phyloP scores from a whole-genome alignment of 1,284 basidiomycete species.

The Marasmius oreades region DNA sequence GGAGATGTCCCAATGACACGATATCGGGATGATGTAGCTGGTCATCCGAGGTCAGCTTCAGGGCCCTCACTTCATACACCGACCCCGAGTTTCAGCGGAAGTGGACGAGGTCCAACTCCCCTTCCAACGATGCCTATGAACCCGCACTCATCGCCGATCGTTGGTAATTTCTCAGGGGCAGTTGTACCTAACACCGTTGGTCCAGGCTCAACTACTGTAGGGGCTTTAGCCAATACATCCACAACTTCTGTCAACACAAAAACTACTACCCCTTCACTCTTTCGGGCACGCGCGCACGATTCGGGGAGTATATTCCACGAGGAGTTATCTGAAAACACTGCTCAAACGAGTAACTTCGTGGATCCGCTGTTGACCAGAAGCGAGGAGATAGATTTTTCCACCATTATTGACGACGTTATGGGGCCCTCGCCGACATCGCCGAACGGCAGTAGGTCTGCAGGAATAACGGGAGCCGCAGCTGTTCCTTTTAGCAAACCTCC shows the following conservation, averaged over 20 bases:
- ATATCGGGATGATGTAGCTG: constrained; percentile 14
- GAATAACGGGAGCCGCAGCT: neutral
- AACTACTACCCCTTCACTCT: constrained; percentile 27
- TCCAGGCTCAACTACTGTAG: neutral
- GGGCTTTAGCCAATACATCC: constrained; percentile 1
- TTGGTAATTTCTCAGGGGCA: constrained; percentile 12
- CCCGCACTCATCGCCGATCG: neutral
- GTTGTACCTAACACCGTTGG: neutral
- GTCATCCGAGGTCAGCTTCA: constrained; percentile 1
- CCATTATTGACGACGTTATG: constrained; percentile 53
- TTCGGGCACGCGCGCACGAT: constrained; percentile 39
- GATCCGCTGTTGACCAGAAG: constrained; percentile 37
- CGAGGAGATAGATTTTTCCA: constrained; percentile 33
- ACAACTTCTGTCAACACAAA: constrained; percentile 8
- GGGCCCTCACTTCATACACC: constrained; percentile 1
- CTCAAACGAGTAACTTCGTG: constrained; percentile 34
- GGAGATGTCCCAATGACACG: constrained; percentile 31
- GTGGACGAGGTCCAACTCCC: neutral
- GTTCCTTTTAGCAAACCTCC: neutral
- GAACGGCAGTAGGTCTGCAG: neutral
- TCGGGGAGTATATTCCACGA: constrained; percentile 50
- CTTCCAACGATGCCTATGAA: neutral
- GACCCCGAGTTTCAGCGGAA: constrained; percentile 7
- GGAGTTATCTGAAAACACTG: constrained; percentile 45
- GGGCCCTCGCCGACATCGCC: constrained; percentile 27